phyloP scores from a whole-genome alignment of 2,329 filamentous ascomycete genomes.

The Fusarium nelsonii region DNA sequence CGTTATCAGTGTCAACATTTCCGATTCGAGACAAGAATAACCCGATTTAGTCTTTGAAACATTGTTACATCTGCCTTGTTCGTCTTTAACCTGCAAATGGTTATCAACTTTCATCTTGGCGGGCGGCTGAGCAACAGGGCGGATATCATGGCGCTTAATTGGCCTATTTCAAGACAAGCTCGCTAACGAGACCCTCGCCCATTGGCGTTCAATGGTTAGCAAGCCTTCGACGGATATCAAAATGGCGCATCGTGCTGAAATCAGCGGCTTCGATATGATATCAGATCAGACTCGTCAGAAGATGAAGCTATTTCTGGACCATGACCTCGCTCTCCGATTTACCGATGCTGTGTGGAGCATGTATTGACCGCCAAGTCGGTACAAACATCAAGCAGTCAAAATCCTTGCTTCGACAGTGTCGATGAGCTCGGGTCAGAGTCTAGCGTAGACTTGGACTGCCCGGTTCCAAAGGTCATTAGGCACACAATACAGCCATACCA shows the following conservation, averaged over 20 bases:
- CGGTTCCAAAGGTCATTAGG: not conserved
- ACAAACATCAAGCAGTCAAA: not conserved
- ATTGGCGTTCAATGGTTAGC: constrained; percentile 22
- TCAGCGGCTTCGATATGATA: constrained; percentile 11
- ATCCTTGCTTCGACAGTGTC: not conserved
- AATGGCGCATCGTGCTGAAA: constrained; percentile 3
- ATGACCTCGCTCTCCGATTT: not conserved
- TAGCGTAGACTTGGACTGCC: not conserved
- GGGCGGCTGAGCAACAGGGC: constrained; percentile 21
- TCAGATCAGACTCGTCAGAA: not conserved
- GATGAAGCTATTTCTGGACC: not conserved
- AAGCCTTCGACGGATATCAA: not conserved
- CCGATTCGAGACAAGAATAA: not conserved
- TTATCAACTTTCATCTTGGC: constrained; percentile 13
- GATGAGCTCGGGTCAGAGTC: not conserved
- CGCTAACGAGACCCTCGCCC: constrained; percentile 23
- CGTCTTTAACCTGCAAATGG: not conserved
- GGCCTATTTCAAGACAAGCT: constrained; percentile 8
- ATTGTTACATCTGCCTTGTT: not conserved
- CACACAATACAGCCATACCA: not conserved
- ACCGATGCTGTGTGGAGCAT: not conserved
- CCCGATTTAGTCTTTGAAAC: not conserved
- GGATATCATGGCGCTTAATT: constrained; percentile 39
- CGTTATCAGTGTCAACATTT: not conserved
- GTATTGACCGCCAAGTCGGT: constrained; percentile 1